Evolutionary conservation across 1,284 basidiomycete genomes (phyloP).

Genomic region (Ganoderma sinense): DNA sequence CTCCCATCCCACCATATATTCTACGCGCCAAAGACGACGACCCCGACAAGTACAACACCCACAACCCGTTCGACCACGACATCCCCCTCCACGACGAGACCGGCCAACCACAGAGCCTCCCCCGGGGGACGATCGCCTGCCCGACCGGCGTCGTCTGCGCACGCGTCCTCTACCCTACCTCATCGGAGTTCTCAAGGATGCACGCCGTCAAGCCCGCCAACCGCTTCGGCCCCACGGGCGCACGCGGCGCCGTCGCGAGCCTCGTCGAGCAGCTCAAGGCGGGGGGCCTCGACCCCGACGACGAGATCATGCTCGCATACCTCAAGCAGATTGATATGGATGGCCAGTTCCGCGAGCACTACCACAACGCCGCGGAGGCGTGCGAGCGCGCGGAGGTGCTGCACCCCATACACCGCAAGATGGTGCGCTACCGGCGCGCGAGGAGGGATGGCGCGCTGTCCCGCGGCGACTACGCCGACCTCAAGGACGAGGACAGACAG

Average conservation of each 20-base stretch:
- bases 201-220: not conserved
- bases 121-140: not conserved
- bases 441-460: not conserved
- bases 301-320: conserved; percentile 18
- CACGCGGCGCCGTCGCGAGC: conserved; percentile 3
- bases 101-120: not conserved
- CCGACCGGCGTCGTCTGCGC: not conserved
- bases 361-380: conserved; percentile 16
- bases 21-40: not conserved
- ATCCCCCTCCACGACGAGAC: not conserved
- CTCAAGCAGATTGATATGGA: conserved; percentile 6
- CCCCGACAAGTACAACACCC: not conserved
- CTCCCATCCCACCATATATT: not conserved
- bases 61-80: not conserved
- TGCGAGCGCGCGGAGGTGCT: conserved; percentile 2
- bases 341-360: conserved; percentile 11
- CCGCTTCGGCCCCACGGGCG: conserved; percentile 1
- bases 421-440: not conserved
- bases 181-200: conserved; percentile 9
- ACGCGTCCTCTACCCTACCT: conserved; percentile 6
- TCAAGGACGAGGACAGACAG: not conserved
- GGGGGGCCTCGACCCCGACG: conserved; percentile 12
- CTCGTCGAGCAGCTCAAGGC: conserved; percentile 19
- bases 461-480: not conserved
- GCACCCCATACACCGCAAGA: not conserved